These are phyloP conservation scores for Phytophthora syringae DNA, from an alignment of 352 stramenopile genomes.

Conservation along the genomic window DNA sequence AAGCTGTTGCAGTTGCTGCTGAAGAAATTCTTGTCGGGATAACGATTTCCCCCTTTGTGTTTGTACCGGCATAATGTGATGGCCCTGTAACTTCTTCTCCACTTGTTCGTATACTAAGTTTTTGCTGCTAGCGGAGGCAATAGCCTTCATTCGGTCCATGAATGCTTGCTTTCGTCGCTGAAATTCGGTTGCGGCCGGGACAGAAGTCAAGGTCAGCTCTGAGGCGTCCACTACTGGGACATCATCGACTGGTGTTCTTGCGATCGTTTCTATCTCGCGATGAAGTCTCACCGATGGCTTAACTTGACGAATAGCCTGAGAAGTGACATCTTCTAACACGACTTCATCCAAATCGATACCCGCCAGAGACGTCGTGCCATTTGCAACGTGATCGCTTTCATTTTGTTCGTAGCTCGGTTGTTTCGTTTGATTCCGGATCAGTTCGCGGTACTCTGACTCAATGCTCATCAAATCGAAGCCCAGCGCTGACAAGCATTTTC, in stretches of 20 bases:
- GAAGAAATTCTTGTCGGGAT: constrained; percentile 23
- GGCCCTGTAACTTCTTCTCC: constrained; percentile 52
- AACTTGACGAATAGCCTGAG: constrained; percentile 2
- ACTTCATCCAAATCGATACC: constrained; percentile 46
- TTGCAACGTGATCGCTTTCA: constrained; percentile 15
- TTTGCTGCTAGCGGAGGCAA: constrained; percentile 65
- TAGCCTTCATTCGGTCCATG: constrained; percentile 76
- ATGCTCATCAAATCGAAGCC: constrained; percentile 79
- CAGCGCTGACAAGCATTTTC: constrained; percentile 59
- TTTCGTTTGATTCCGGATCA: constrained; percentile 34
- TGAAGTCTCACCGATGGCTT: neutral
- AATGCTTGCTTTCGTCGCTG: constrained; percentile 76
- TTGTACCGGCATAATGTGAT: constrained; percentile 22
- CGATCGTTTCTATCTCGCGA: neutral
- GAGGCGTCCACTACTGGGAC: neutral
- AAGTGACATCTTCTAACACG: constrained; percentile 10
- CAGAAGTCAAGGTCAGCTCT: neutral
- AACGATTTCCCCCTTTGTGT: neutral
- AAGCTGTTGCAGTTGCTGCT: constrained; percentile 38
- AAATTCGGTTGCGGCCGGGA: constrained; percentile 58
- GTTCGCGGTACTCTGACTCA: constrained; percentile 56
- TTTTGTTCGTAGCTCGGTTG: constrained; percentile 7
- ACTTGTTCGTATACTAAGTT: constrained; percentile 81
- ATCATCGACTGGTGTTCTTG: neutral
- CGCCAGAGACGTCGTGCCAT: neutral